These are phyloP conservation scores for Exobasidium cylindrosporum DNA, from an alignment of 1,284 basidiomycete genomes.

Conservation along the genomic window DNA sequence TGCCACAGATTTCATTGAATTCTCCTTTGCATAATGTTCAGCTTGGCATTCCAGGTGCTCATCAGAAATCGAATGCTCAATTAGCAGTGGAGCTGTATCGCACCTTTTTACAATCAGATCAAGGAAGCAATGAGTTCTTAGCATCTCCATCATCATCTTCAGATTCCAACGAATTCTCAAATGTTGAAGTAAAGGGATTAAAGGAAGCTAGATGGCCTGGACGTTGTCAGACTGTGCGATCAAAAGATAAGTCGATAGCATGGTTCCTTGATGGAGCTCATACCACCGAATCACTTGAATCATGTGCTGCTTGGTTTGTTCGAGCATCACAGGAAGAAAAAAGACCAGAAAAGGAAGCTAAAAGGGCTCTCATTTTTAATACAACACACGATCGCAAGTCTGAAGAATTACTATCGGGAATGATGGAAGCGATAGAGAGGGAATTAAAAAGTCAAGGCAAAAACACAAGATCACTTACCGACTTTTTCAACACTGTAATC, in stretches of 20 bases:
- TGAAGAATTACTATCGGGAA: constrained; percentile 64
- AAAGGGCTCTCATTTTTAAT: constrained; percentile 83
- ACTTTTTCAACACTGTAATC: constrained; percentile 73
- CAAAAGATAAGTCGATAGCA: constrained; percentile 57
- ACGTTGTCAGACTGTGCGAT: constrained; percentile 77
- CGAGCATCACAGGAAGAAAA: constrained; percentile 14
- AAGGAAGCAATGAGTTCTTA: constrained; percentile 27
- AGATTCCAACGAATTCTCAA: neutral
- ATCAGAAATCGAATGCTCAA: constrained; percentile 85
- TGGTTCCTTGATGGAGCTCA: constrained; percentile 97
- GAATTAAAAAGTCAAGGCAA: neutral
- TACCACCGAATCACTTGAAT: constrained; percentile 82
- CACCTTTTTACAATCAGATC: constrained; percentile 65
- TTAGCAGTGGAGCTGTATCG: constrained; percentile 77
- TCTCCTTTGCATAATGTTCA: constrained; percentile 11
- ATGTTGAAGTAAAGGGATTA: constrained; percentile 60
- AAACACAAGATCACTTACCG: constrained; percentile 12
- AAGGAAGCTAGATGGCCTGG: constrained; percentile 83
- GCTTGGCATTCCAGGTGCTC: constrained; percentile 77
- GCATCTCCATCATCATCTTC: neutral
- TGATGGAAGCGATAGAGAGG: neutral
- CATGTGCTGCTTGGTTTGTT: constrained; percentile 78
- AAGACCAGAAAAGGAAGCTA: constrained; percentile 32
- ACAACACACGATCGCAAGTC: constrained; percentile 88
- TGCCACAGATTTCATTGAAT: neutral